Evolutionary conservation across 129 eudicot species (phyloP).

Genomic region (carrot (Daucus carota)): DH1_v3.0 NC_030381.2:4976001-4976500

Average conservation of each 20-base stretch:
- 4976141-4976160: slow-evolving; percentile 49
- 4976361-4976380: neutral
- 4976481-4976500: neutral
- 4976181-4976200: slow-evolving; percentile 39
- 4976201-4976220: slow-evolving; percentile 42
- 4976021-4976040: slow-evolving; percentile 36
- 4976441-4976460: neutral
- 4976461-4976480: neutral
- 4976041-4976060: slow-evolving; percentile 19
- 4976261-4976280: neutral
- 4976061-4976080: slow-evolving; percentile 3
- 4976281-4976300: no score
- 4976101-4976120: slow-evolving; percentile 16
- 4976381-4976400: neutral
- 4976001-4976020: slow-evolving; percentile 47
- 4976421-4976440: neutral
- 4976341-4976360: neutral
- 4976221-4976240: slow-evolving; percentile 35
- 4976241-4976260: neutral
- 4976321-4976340: no score
- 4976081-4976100: slow-evolving; percentile 20
- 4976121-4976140: slow-evolving; percentile 24
- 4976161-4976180: slow-evolving; percentile 37
- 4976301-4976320: no score
- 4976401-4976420: neutral